Conservation (phyloP, 805 yeast genomes). For the Lipomyces chichibuensis region DNA sequence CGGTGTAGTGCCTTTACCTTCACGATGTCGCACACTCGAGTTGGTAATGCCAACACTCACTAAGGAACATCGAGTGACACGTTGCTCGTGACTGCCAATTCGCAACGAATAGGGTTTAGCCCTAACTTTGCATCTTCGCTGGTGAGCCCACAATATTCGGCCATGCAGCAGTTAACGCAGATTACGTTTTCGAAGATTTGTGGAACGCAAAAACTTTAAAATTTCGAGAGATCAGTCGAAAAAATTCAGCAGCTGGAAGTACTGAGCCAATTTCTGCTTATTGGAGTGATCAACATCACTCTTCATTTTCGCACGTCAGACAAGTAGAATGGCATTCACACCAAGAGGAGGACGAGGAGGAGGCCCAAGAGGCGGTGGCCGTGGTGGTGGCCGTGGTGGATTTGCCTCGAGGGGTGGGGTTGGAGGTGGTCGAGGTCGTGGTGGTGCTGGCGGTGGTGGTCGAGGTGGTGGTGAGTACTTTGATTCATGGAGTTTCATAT, state of each 20-base stretch:
- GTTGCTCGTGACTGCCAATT: neutral
- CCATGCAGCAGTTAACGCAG: neutral
- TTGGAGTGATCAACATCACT: neutral
- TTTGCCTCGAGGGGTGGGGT: slow-evolving; percentile 49
- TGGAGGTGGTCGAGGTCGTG: slow-evolving; percentile 49
- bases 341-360: slow-evolving; percentile 56
- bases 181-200: neutral
- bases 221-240: neutral
- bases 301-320: neutral
- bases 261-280: neutral
- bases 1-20: neutral
- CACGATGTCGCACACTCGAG: neutral
- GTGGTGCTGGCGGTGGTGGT: slow-evolving; percentile 51
- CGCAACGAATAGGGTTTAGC: too few relatives aligned
- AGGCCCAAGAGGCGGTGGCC: slow-evolving; percentile 42
- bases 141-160: neutral
- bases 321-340: slow-evolving; percentile 68
- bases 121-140: neutral
- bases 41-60: too few relatives aligned
- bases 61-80: too few relatives aligned
- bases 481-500: neutral
- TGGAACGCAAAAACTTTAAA: neutral
- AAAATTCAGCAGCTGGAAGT: neutral
- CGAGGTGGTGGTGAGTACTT: slow-evolving; percentile 52
- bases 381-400: slow-evolving; percentile 60